Evolutionary conservation across 2,329 filamentous ascomycete species (phyloP), one percentile per base, ranked within the genome.

Genomic region (Neurospora sp.): DNA sequence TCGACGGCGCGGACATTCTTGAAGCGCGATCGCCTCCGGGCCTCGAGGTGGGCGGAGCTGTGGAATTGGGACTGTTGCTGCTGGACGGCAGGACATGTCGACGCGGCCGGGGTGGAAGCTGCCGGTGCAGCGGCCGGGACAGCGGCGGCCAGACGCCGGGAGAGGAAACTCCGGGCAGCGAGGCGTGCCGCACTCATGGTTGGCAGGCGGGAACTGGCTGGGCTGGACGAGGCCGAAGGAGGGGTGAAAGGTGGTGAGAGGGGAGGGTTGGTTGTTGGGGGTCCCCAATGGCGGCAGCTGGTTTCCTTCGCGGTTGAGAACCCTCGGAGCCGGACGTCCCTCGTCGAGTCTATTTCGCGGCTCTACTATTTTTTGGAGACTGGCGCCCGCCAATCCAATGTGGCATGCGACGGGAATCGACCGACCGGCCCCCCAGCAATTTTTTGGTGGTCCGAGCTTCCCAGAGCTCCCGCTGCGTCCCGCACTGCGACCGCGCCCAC

Each of bases 111-210:
- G 68, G 75, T 42, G 38, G 74, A 62, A 68, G 73, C 52, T 66
- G 76, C 43, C 38, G 75, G 62, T 9, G 73, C 69, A 42, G 74
- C 70, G 69, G 69, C 73, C 67, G 73, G 66, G 66, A 46, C 38
- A 43, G 77, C 75, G 75, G 80, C 78, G 74, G 78, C 77, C 72
- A 86, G 79, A 77, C 83, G 83, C 79, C 82, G 82, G 77, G 84
- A 82, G 75, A 87, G 77, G 76, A 87, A 81, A 79, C 83, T 83
- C 79, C 83, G 81, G 79, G 82, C 82, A 67, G 73, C 75, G 79
- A 85, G 84, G 73, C 84, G 84, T 83, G 82, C 83, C 78, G 82
- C 81, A 78, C 84, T 87, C 86, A 87, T 88, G 78, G 77, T 71
- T 72, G 10, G 38, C 33, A 66, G 28, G 43, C 11, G 28, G 17